Conservation (phyloP, 176 grass and related monocot genomes). For the Carex pumila region DNA sequence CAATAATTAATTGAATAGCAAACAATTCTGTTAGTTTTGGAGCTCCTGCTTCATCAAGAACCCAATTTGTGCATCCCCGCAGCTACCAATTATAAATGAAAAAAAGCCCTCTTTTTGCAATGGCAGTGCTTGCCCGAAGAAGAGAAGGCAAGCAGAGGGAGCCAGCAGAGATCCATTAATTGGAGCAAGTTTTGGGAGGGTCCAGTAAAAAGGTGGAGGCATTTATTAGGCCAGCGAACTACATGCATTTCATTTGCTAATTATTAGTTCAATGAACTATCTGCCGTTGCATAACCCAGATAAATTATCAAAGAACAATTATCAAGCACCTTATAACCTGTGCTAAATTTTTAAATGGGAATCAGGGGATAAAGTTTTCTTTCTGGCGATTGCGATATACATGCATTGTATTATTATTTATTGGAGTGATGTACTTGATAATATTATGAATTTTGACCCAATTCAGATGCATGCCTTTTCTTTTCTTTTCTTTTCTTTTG, state of each 20-base stretch:
- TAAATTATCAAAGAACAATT: neutral
- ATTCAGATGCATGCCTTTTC: neutral
- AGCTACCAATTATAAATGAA: neutral
- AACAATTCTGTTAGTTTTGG: neutral
- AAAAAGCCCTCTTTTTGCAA: neutral
- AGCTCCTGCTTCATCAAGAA: neutral
- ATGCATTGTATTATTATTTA: neutral
- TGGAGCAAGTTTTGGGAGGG: slow-evolving; percentile 3
- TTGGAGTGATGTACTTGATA: neutral
- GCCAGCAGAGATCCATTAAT: neutral
- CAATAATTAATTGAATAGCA: neutral
- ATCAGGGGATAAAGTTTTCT: neutral
- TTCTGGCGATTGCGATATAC: neutral
- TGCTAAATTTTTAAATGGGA: neutral
- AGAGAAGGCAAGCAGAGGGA: neutral
- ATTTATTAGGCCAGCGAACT: neutral
- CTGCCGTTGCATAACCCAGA: neutral
- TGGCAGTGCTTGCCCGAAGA: slow-evolving; percentile 7
- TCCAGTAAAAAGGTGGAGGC: neutral
- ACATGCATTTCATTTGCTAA: neutral
- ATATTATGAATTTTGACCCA: neutral
- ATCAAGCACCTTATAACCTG: neutral
- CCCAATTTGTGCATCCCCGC: neutral
- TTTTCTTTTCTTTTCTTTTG: neutral
- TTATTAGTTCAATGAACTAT: neutral